Conservation (phyloP, 192 early-diverging fungal genomes). For the Chytriomyces sp. region DNA sequence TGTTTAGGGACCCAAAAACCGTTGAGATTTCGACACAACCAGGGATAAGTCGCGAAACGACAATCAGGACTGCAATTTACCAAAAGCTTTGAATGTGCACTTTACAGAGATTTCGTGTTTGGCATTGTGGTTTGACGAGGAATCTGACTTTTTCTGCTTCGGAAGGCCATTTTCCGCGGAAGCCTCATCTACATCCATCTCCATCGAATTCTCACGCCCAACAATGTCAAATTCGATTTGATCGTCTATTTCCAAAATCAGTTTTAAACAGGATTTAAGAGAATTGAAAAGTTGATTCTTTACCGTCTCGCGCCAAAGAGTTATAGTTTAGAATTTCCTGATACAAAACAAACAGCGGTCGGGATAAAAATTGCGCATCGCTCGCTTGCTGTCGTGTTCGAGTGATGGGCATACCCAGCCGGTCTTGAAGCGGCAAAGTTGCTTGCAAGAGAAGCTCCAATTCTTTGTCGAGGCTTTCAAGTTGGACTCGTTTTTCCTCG, state of each 20-base stretch:
- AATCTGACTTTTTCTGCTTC: background rate
- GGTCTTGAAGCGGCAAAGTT: conserved; percentile 40
- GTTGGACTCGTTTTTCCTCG: conserved; percentile 19
- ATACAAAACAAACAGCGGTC: conserved; percentile 40
- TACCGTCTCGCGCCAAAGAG: background rate
- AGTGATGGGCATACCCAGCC: conserved; percentile 27
- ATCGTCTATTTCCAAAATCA: background rate
- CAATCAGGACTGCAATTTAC: background rate
- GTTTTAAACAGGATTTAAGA: too few relatives aligned
- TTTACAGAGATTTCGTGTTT: background rate
- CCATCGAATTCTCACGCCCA: conserved; percentile 3
- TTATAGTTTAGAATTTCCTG: conserved; percentile 24
- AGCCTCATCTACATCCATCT: background rate
- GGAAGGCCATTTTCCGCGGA: background rate
- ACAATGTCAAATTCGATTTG: conserved; percentile 36
- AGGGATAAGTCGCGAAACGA: too few relatives aligned
- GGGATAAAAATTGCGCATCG: conserved; percentile 30
- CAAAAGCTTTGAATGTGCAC: background rate
- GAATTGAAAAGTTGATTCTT: too few relatives aligned
- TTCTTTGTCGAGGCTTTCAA: conserved; percentile 44
- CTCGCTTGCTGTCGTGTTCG: background rate
- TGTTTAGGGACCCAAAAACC: too few relatives aligned
- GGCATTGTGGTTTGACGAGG: background rate
- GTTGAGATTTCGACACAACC: too few relatives aligned
- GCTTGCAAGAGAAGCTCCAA: conserved; percentile 34